Evolutionary conservation across 495 filamentous ascomycete species (phyloP), one percentile per base, ranked within the genome.

Genomic region (Penicillium turbatum): DNA sequence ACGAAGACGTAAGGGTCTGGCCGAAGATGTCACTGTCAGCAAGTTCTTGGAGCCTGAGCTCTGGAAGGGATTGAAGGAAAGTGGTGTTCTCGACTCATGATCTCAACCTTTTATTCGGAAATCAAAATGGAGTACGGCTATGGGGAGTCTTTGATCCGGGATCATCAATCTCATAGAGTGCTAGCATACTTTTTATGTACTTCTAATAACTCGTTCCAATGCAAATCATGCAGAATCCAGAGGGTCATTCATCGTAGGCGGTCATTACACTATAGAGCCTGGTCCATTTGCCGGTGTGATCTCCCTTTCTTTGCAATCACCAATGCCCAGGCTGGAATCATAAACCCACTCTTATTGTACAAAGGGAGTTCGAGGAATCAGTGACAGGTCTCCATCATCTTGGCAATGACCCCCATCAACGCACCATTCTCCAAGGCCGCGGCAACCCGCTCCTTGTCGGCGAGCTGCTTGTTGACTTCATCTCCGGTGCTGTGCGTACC

Each of bases 41-140:
- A 96, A 95, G 67, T 98, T 97, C 69, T 75, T 98, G 69, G 93
- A 98, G 75, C 86, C 88, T 5, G 93, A 97, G 67, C 81, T 97
- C 34, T 92, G 92, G 76, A 86, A 85, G 64, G 86, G 84, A 49
- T 76, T 98, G 59, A 88, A 87, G 70, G 93, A 95, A 70, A 89
- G 86, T 54, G 93, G 95, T 4, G 82, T 96, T 49, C 67, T 98
- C 58, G 93, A 89, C 66, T 85, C 82, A 53, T 85, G 59, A 72
- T 48, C 32, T 39, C 21, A 43, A 46, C 45, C 32, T 31, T 24
- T 24, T n/a, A 11, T 27, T 41, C 19, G 13, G 1, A 39, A 51
- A 41, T 29, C 31, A 26, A 53, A 57, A 40, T 30, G 16, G 43
- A 49, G 7, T 50, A 24, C 34, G 49, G 50, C 15, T 15, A 36